Percentiles rank a stretch among this genome's conserved stretches.
phyloP scores from a whole-genome alignment of 1,284 basidiomycete genomes.

The Cutaneotrichosporon sp. region DNA sequence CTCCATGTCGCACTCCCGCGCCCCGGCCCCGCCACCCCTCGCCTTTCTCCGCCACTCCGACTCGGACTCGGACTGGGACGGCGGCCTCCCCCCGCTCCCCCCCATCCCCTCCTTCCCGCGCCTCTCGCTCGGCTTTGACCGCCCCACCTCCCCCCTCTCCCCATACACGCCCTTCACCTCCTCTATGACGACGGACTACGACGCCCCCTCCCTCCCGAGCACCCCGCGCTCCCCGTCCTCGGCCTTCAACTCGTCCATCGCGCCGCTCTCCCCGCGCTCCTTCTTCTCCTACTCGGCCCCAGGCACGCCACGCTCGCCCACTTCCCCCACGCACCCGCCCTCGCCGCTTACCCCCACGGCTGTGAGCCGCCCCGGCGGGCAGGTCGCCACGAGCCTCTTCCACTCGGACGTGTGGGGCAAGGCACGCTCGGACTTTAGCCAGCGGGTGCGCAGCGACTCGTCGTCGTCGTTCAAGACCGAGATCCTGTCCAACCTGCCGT shows the following conservation, averaged over 20 bases:
- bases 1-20: neutral
- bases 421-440: neutral
- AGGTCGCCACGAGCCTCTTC: neutral
- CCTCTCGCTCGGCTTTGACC: neutral
- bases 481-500: neutral
- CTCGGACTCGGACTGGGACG: neutral
- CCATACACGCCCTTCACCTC: neutral
- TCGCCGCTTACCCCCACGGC: no score
- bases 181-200: no score
- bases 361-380: no score
- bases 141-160: neutral
- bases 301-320: no score
- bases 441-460: neutral
- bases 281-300: no score
- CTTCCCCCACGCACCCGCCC: neutral
- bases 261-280: no score
- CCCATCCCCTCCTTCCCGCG: neutral
- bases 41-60: neutral
- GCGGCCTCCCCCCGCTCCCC: neutral
- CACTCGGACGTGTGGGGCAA: constrained; percentile 2
- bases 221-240: neutral
- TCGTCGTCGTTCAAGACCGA: neutral
- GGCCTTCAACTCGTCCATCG: no score
- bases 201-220: no score
- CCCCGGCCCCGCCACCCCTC: neutral